Percentiles rank a stretch among this genome's conserved stretches.
Conservation (phyloP, 1,284 basidiomycete species). For the Sanghuangporus baumii region DNA sequence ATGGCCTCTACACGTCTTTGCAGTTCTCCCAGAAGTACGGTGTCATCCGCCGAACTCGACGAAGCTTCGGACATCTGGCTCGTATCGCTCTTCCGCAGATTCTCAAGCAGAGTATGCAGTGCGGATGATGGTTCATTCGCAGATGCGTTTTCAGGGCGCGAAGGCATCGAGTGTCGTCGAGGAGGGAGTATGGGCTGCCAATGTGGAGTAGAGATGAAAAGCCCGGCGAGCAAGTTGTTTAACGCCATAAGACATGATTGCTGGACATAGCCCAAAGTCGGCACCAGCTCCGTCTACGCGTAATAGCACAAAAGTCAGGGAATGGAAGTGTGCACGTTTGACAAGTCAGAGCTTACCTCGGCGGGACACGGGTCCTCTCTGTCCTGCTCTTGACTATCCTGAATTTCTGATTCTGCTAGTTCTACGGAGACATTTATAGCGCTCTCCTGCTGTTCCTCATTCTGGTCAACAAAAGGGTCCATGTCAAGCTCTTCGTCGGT, state of each 20-base stretch:
- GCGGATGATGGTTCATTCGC: slow-evolving; percentile 38
- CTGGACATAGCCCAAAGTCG: slow-evolving; percentile 65
- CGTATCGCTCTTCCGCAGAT: slow-evolving; percentile 47
- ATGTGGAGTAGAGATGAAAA: slow-evolving; percentile 28
- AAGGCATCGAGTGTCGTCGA: slow-evolving; percentile 59
- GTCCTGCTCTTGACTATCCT: not conserved
- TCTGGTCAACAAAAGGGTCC: slow-evolving; percentile 11
- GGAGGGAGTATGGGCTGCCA: slow-evolving; percentile 60
- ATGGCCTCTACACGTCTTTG: slow-evolving; percentile 45
- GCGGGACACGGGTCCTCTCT: not conserved
- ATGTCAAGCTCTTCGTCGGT: slow-evolving; percentile 10
- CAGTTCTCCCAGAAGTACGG: slow-evolving; percentile 59
- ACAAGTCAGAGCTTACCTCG: not conserved
- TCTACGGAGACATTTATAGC: not conserved
- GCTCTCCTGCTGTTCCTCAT: slow-evolving; percentile 4
- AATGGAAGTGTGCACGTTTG: not conserved
- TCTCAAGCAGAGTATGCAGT: slow-evolving; percentile 56
- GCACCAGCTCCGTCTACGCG: slow-evolving; percentile 52
- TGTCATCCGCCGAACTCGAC: slow-evolving; percentile 34
- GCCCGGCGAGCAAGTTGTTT: slow-evolving; percentile 56
- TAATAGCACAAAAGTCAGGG: not conserved
- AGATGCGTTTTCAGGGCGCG: slow-evolving; percentile 31
- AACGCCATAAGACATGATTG: slow-evolving; percentile 68
- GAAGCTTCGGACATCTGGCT: slow-evolving; percentile 42
- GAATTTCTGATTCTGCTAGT: not conserved